Conservation (phyloP, 805 yeast genomes). For the Candida broadrunensis region DNA sequence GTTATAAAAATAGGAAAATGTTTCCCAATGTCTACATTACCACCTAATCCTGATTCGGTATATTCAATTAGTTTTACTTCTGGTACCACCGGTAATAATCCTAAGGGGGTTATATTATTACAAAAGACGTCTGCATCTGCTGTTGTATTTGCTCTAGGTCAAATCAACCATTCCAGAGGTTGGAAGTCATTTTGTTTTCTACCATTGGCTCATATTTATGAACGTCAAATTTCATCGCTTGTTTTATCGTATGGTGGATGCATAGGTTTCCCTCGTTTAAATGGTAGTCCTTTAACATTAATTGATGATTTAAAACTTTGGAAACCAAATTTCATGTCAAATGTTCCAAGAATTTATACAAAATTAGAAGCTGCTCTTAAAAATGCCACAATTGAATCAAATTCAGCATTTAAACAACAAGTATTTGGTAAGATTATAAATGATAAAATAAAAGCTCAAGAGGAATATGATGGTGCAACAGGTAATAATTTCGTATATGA, state of each 20-base stretch:
- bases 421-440: slow-evolving; percentile 20
- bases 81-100: slow-evolving; percentile 67
- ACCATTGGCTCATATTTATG: slow-evolving; percentile 61
- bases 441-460: slow-evolving; percentile 23
- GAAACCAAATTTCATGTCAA: slow-evolving; percentile 26
- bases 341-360: slow-evolving; percentile 40
- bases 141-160: slow-evolving; percentile 33
- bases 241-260: slow-evolving; percentile 47
- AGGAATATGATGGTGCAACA: slow-evolving; percentile 36
- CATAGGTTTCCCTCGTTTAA: slow-evolving; percentile 48
- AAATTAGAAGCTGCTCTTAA: slow-evolving; percentile 26
- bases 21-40: slow-evolving; percentile 26
- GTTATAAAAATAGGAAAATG: slow-evolving; percentile 30
- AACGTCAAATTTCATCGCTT: slow-evolving; percentile 45
- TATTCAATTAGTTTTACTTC: slow-evolving; percentile 71
- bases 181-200: slow-evolving; percentile 39
- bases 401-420: slow-evolving; percentile 6
- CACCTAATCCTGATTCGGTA: slow-evolving; percentile 47
- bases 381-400: slow-evolving; percentile 15
- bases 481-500: slow-evolving; percentile 36
- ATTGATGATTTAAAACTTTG: slow-evolving; percentile 25
- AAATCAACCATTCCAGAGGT: slow-evolving; percentile 18
- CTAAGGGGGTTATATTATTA: slow-evolving; percentile 64
- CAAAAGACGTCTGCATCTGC: slow-evolving; percentile 53
- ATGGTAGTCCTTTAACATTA: slow-evolving; percentile 24